These are phyloP conservation scores for Neurospora sp. DNA, from an alignment of 2,329 filamentous ascomycete genomes.

Conservation along the genomic window DNA sequence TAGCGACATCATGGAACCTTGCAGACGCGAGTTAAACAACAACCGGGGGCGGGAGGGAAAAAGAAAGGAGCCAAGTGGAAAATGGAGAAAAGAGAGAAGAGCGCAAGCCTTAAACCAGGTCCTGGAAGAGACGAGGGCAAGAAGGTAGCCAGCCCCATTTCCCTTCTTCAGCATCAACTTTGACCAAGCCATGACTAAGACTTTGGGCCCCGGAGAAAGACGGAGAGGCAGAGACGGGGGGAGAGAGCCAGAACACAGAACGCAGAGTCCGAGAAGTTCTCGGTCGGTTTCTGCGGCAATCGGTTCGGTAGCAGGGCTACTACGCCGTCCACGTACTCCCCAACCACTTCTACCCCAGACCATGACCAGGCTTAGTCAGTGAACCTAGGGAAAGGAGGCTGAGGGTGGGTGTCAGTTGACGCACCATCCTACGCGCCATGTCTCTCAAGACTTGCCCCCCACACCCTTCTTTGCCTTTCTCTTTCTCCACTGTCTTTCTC, in stretches of 20 bases:
- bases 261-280: not conserved
- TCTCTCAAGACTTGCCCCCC: not conserved
- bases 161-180: not conserved
- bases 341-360: not conserved
- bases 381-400: not conserved
- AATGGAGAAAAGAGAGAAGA: constrained; percentile 14
- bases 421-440: not conserved
- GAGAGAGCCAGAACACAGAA: not conserved
- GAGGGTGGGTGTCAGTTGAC: not conserved
- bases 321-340: not conserved
- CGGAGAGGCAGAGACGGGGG: not conserved
- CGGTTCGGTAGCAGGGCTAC: not conserved
- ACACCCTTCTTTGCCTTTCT: not conserved
- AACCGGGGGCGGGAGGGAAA: constrained; percentile 21
- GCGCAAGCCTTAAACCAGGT: constrained; percentile 1
- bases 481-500: not conserved
- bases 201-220: not conserved
- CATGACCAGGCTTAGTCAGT: not conserved
- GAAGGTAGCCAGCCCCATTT: not conserved
- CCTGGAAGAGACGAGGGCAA: not conserved
- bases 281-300: not conserved
- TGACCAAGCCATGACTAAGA: constrained; percentile 24
- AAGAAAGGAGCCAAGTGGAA: constrained; percentile 4
- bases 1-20: constrained; percentile 20
- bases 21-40: constrained; percentile 2